phyloP scores from a whole-genome alignment of 2,329 filamentous ascomycete species.

The Venturia aucupariae region DNA sequence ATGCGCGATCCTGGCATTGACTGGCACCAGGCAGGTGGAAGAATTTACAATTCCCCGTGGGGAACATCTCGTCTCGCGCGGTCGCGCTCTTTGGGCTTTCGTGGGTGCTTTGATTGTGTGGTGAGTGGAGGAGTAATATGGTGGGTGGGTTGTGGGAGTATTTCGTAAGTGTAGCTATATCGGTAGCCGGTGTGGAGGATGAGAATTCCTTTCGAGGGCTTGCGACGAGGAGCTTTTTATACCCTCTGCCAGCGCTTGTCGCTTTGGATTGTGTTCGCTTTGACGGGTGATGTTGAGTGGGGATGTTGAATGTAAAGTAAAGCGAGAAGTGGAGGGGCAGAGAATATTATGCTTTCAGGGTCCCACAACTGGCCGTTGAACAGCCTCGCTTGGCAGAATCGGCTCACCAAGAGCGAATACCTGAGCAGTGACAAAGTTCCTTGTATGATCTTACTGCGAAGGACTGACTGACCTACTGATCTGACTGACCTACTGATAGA shows the following conservation, averaged over 20 bases:
- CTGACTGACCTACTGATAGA: not conserved
- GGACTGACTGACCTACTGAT: no score
- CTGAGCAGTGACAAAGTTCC: not conserved
- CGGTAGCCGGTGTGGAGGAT: not conserved
- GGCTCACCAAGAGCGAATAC: not conserved
- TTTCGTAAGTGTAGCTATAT: not conserved
- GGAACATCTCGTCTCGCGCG: not conserved
- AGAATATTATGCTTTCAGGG: not conserved
- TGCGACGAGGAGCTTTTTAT: not conserved
- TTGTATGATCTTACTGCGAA: not conserved
- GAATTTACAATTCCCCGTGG: no score
- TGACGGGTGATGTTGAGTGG: not conserved
- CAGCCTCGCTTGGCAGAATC: not conserved
- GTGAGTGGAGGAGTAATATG: not conserved
- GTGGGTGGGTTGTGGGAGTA: not conserved
- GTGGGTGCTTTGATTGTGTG: no score
- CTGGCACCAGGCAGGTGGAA: no score
- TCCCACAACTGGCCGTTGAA: not conserved
- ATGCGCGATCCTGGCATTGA: no score
- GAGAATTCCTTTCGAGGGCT: not conserved
- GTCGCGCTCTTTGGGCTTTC: no score
- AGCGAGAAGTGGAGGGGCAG: not conserved
- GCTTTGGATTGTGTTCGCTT: not conserved
- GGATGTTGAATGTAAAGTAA: not conserved
- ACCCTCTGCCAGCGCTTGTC: no score